Base-by-base conservation (phyloP, 345 rosid genomes). In the Turritis glabra region DNA sequence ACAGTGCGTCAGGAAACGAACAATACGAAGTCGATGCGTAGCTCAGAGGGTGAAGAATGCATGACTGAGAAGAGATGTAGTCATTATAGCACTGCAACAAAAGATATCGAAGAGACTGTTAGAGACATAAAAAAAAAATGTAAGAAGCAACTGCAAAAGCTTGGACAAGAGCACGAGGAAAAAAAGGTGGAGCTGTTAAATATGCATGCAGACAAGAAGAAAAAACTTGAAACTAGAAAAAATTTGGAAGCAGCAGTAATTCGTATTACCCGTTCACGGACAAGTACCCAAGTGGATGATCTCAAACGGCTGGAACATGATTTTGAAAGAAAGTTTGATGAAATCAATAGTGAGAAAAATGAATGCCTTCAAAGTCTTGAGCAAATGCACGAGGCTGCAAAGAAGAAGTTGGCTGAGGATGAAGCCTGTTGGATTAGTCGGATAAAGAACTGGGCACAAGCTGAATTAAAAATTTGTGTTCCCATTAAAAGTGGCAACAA, bases 241-340 rank as follows among this genome's bases (percentile, higher is more conserved):
- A 75, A n/a, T 54, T n/a, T 80, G 38, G 90, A 89, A 69, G 80
- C 72, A 53, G 86, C 87, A 58, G 71, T 92, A 67, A 81, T 89
- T 72, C 80, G 84, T 74, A 15, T 73, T 77, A 41, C 82, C 51
- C 70, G 68, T 71, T 61, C 71, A 60, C 67, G 75, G 53, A 71
- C 69, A 83, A n/a, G 65, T 71, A 70, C 57, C 13, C 66, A 26
- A 78, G 40, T 44, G 29, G 88, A 83, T 50, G 82, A 61, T 80
- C 85, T 87, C 29, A 83, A 72, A 80, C 77, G 60, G 54, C 65
- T 87, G 66, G 94, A 92, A 59, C 62, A 30, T 72, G 82, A 80
- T 48, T 85, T 72, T 75, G 77, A 79, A 6, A 76, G 54, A 64
- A 76, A 78, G 70, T 59, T 84, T 77, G 87, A 80, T 50, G 76